Base-by-base conservation (phyloP, 2,329 filamentous ascomycete species). In the Aspergillus sojae region DNA sequence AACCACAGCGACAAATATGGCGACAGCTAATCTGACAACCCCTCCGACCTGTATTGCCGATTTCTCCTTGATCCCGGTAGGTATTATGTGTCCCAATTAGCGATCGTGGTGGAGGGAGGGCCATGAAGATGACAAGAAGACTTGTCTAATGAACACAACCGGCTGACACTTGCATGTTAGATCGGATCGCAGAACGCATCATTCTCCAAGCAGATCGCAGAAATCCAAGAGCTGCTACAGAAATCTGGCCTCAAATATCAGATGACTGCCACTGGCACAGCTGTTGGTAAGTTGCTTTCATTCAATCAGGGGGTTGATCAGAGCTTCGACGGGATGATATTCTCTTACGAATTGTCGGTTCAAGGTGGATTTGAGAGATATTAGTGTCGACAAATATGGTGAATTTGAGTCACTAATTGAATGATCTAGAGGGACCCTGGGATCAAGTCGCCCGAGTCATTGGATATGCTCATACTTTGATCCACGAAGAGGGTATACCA, bases 261-360 rank as follows among this genome's bases (percentile, higher is more conserved):
- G 45, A 94, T 97, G 91, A 93, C 97, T 79, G 91, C 91, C 34
- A 93, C 93, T 5, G 94, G 94, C 12, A 97, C 93, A 0, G 96
- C 92, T 0, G 85, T 97, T 64, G 92, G 91, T 93, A 80, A 62
- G 87, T 41, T 54, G 10, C 16, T 14, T 4, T 57, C 23, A 14
- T 48, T 48, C 5, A 10, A 48, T 26, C 2, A 9, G 16, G 10
- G n/a, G 12, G 12, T 46, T 26, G 21, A 7, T 7, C 12, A 6
- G 45, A 46, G 45, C 45, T 26, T 26, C n/a, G 2, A 23, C 19
- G 19, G n/a, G 32, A 43, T 21, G 43, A 48, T 28, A 6, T 19
- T 19, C 12, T 28, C 11, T 26, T 26, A 26, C 12, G 5, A 4
- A 5, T 7, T 26, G 19, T 12, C 28, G 9, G 5, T 16, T 32